Percentiles rank a stretch among this genome's conserved stretches.
Evolutionary conservation across 2,329 filamentous ascomycete species (phyloP).

Genomic region (Penicillium sp.): DNA sequence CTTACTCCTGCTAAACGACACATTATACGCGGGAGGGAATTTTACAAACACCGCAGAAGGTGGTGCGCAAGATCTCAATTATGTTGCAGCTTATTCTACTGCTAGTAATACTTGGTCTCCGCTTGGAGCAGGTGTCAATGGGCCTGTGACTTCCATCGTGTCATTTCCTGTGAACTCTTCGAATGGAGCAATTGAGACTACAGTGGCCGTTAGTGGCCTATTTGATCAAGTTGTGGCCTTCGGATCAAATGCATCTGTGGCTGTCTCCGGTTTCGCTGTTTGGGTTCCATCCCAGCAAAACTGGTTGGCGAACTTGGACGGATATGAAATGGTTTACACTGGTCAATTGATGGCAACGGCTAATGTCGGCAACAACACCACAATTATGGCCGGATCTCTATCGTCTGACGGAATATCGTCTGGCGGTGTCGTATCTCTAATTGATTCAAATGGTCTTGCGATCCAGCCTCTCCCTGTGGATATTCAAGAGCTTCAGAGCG

Average conservation of each 20-base stretch:
- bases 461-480: conserved; percentile 48
- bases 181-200: conserved; percentile 62
- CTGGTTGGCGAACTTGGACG: conserved; percentile 78
- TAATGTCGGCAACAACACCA: conserved; percentile 48
- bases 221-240: conserved; percentile 73
- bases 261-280: conserved; percentile 74
- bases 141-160: conserved; percentile 69
- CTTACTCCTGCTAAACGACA: conserved; percentile 63
- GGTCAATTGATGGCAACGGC: conserved; percentile 70
- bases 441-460: conserved; percentile 33
- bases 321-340: conserved; percentile 61
- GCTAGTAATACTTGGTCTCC: conserved; percentile 67
- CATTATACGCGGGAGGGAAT: conserved; percentile 76
- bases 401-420: conserved; percentile 69
- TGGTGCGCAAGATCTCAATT: conserved; percentile 61
- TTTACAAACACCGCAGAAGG: conserved; percentile 71
- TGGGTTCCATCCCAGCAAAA: conserved; percentile 84
- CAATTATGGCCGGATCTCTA: conserved; percentile 80
- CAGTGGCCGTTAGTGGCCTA: conserved; percentile 73
- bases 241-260: conserved; percentile 54
- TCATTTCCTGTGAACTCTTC: conserved; percentile 77
- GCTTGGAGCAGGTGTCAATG: conserved; percentile 82
- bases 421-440: conserved; percentile 67
- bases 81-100: conserved; percentile 73
- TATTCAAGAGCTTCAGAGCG: conserved; percentile 32